These are phyloP conservation scores for Adansonia gregorii DNA, from an alignment of 441 rosid genomes.

Conservation along the genomic window DNA sequence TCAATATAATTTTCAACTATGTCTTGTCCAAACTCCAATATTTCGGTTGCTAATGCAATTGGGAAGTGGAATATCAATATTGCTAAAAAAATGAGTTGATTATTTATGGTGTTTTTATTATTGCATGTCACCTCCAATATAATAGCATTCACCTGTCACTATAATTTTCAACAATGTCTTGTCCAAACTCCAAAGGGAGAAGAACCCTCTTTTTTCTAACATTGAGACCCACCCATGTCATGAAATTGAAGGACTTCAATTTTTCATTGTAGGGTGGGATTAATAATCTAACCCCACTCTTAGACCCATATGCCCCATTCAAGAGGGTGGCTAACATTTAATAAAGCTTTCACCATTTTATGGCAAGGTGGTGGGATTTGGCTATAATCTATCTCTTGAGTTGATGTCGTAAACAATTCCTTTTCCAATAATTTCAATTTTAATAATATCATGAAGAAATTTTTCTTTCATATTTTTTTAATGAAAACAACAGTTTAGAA, in stretches of 20 bases:
- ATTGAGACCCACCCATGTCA: neutral
- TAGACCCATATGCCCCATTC: neutral
- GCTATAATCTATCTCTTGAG: neutral
- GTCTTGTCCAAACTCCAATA: neutral
- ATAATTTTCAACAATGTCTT: neutral
- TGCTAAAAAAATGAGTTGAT: neutral
- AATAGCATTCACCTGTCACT: neutral
- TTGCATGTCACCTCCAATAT: neutral
- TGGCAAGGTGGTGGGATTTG: slow-evolving; percentile 1
- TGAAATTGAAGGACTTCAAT: slow-evolving; percentile 7
- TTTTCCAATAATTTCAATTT: neutral
- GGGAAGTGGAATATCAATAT: neutral
- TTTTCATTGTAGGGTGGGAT: neutral
- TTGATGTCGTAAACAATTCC: neutral
- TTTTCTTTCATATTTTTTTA: neutral
- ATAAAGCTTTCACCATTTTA: neutral
- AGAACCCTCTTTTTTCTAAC: neutral
- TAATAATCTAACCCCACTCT: neutral
- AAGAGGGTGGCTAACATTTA: neutral
- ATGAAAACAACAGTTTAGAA: no score
- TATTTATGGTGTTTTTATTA: neutral
- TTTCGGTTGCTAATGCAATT: no score
- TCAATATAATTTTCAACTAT: neutral
- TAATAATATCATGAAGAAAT: neutral
- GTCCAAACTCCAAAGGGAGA: neutral